phyloP scores from a whole-genome alignment of 2,329 filamentous ascomycete genomes.

The Colletotrichum neosansevieriae region DNA sequence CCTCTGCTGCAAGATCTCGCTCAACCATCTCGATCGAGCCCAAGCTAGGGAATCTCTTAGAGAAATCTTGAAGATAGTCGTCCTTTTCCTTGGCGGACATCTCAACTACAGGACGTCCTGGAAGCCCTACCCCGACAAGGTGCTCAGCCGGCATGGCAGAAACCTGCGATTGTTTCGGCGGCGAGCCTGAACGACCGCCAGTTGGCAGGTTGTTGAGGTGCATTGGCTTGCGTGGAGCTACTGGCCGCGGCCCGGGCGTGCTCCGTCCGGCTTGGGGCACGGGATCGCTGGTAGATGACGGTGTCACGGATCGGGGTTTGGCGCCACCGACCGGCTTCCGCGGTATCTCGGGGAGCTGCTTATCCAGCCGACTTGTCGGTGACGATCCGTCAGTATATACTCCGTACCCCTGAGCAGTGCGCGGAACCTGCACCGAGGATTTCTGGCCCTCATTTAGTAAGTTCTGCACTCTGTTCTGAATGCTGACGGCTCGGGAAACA shows the following conservation, averaged over 20 bases:
- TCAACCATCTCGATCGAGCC: constrained; percentile 91
- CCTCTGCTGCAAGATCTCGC: constrained; percentile 65
- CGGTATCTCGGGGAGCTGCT: constrained; percentile 58
- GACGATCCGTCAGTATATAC: constrained; percentile 76
- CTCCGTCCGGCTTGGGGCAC: constrained; percentile 42
- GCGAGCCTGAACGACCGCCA: constrained; percentile 56
- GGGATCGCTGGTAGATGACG: constrained; percentile 43
- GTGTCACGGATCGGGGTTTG: constrained; percentile 47
- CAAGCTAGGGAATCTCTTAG: constrained; percentile 87
- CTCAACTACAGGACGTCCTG: constrained; percentile 62
- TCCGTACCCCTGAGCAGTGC: constrained; percentile 90
- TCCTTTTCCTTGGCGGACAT: constrained; percentile 72
- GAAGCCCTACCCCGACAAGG: constrained; percentile 60
- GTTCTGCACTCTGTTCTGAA: constrained; percentile 91
- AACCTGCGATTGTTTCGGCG: constrained; percentile 53
- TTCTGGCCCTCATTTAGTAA: constrained; percentile 83
- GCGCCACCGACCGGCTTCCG: constrained; percentile 62
- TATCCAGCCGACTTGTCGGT: constrained; percentile 52
- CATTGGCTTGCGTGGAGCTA: constrained; percentile 71
- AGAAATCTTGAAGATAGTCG: constrained; percentile 79
- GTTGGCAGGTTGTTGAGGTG: constrained; percentile 70
- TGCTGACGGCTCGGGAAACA: constrained; percentile 79
- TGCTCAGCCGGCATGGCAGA: constrained; percentile 49
- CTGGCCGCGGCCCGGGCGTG: constrained; percentile 54
- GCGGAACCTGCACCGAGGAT: constrained; percentile 66